Conservation (phyloP, 768 basidiomycete species). For the Melanogaster broomeanus region DNA sequence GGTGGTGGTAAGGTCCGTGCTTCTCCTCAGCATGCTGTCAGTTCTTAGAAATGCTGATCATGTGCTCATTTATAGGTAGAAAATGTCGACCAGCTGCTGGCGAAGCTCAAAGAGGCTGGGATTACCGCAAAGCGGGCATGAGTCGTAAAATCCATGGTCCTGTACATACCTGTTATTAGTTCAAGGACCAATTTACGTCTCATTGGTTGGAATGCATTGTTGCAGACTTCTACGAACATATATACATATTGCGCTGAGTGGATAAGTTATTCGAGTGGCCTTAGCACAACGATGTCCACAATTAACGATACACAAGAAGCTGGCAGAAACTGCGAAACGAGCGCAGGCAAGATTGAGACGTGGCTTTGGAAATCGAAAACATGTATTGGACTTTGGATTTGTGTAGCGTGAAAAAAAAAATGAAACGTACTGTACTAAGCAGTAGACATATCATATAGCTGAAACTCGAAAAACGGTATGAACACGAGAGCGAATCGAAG, state of each 20-base stretch:
- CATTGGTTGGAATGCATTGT: background rate
- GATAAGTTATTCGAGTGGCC: too few species aligned
- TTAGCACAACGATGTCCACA: too few species aligned
- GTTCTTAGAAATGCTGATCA: background rate
- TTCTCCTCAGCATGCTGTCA: background rate
- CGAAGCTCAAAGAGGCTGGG: conserved; percentile 88
- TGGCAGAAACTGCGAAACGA: too few species aligned
- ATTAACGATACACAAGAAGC: too few species aligned
- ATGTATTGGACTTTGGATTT: conserved; percentile 10
- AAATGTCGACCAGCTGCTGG: conserved; percentile 86
- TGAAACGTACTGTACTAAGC: conserved; percentile 15
- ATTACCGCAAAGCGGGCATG: conserved; percentile 33
- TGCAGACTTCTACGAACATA: too few species aligned
- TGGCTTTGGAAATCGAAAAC: background rate
- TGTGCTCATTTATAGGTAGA: conserved; percentile 49
- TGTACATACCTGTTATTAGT: conserved; percentile 7
- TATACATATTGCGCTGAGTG: too few species aligned
- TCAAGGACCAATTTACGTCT: background rate
- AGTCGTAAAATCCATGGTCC: background rate
- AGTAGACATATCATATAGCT: conserved; percentile 28
- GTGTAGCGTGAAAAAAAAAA: conserved; percentile 9
- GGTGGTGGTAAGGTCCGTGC: conserved; percentile 85
- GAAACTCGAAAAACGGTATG: too few species aligned
- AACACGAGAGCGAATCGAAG: conserved; percentile 7
- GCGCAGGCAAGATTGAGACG: background rate